Evolutionary conservation across 2,329 filamentous ascomycete genomes (phyloP), one percentile per base, ranked within the genome.

Genomic region (Parasarocladium wereldwijsianum): DNA sequence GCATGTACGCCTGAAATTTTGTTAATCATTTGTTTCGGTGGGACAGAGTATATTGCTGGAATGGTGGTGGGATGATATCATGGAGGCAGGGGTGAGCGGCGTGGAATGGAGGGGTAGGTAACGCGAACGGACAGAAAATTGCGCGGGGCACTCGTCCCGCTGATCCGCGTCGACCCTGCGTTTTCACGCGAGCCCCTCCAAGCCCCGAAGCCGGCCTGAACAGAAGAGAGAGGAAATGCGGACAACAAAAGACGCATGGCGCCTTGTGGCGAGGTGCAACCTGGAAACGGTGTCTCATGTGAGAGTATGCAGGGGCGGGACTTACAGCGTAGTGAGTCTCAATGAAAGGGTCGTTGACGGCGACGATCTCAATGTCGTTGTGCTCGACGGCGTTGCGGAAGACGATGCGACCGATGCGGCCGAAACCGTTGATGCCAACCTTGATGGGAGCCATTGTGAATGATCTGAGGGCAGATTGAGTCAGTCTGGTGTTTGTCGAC

Each of bases 281-380:
- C n/a, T n/a, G n/a, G n/a, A n/a, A n/a, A n/a, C n/a, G n/a, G n/a
- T n/a, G n/a, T n/a, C n/a, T n/a, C n/a, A n/a, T n/a, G 32, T n/a
- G 23, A 25, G 15, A 17, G 20, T 20, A 7, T 32, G 29, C 34
- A 29, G 18, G 24, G 26, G 34, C 29, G 32, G 24, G 36, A 80
- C 85, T 70, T 76, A 93, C 87, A 61, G 90, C 90, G 66, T 96
- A 96, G 62, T 86, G 67, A 52, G 82, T 74, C 66, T 94, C 86
- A 66, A 98, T 96, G 79, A 98, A 96, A 50, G 90, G 90, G 62
- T 96, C 90, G 73, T 98, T 96, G 66, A 94, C 84, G 50, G 90
- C 87, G 52, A 94, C 84, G 51, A 98, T 70, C 51, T 93, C 72
- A 55, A 96, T 81, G 37, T 92, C 80, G 50, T 70, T 62, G 66